Percentiles rank a stretch among this genome's conserved stretches.
Evolutionary conservation across 768 basidiomycete species (phyloP).

Genomic region (Coprinopsis marcescibilis): DNA sequence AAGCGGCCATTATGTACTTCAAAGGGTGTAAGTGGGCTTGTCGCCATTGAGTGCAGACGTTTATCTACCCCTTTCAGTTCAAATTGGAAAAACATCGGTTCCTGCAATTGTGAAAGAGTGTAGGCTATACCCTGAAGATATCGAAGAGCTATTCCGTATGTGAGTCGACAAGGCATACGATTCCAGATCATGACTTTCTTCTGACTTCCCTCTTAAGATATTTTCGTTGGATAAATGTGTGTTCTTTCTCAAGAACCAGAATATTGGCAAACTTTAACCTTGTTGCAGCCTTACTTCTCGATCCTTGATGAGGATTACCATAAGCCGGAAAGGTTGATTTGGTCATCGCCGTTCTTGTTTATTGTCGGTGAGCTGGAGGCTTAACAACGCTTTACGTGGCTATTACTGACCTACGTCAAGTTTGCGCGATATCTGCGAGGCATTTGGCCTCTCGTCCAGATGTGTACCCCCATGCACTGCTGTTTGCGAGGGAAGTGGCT

Average conservation of each 20-base stretch:
- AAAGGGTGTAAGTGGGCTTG: constrained; percentile 23
- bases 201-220: constrained; percentile 28
- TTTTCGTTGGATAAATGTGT: constrained; percentile 50
- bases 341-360: constrained; percentile 53
- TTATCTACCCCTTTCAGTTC: constrained; percentile 12
- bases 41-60: constrained; percentile 1
- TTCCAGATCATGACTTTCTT: background rate
- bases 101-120: constrained; percentile 46
- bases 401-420: too few relatives aligned
- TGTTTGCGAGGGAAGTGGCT: constrained; percentile 58
- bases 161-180: too few relatives aligned
- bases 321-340: constrained; percentile 46
- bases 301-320: constrained; percentile 54
- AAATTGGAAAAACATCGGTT: constrained; percentile 19
- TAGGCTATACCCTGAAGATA: constrained; percentile 44
- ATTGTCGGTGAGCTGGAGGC: constrained; percentile 42
- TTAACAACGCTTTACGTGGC: background rate
- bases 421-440: constrained; percentile 66
- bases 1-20: constrained; percentile 30
- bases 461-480: constrained; percentile 52
- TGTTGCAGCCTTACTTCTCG: constrained; percentile 46
- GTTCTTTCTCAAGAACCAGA: constrained; percentile 11
- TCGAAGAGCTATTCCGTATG: constrained; percentile 48
- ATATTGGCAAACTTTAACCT: constrained; percentile 20
- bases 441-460: constrained; percentile 53